Conservation (phyloP, 768 basidiomycete genomes). For the Rhizopogon vinicolor region DNA sequence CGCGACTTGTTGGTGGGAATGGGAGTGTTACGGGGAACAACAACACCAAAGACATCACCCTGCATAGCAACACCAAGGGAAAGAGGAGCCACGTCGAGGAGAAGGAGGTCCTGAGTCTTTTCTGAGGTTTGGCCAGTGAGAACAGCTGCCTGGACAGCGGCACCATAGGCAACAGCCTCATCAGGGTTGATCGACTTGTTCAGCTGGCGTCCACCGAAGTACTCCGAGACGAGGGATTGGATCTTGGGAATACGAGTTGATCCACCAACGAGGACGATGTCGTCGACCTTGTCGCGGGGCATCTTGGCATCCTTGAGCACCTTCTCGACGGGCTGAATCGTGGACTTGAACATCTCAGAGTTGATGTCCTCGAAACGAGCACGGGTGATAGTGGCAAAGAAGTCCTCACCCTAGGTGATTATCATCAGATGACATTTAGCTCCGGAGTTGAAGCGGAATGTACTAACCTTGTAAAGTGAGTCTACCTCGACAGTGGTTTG, state of each 20-base stretch:
- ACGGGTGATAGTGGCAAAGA: constrained; percentile 97
- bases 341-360: constrained; percentile 91
- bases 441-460: neutral
- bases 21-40: constrained; percentile 98
- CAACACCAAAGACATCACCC: constrained; percentile 99
- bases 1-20: constrained; percentile 99
- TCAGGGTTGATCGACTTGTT: constrained; percentile 99
- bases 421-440: constrained; percentile 6
- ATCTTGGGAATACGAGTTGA: constrained; percentile 99
- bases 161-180: constrained; percentile 99
- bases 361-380: constrained; percentile 99
- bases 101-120: constrained; percentile 96
- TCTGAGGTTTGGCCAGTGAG: constrained; percentile 98
- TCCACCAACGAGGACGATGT: constrained; percentile 99
- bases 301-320: constrained; percentile 99
- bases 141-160: constrained; percentile 98
- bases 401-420: constrained; percentile 81
- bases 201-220: constrained; percentile 94
- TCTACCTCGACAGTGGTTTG: constrained; percentile 99
- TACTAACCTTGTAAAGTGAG: constrained; percentile 85
- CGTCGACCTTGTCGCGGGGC: constrained; percentile 93
- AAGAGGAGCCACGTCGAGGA: constrained; percentile 97
- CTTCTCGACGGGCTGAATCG: constrained; percentile 97
- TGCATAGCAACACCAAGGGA: constrained; percentile 99
- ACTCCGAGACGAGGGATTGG: constrained; percentile 96